These are phyloP conservation scores for Cercospora sp. DNA, from an alignment of 2,329 filamentous ascomycete genomes.

Conservation along the genomic window DNA sequence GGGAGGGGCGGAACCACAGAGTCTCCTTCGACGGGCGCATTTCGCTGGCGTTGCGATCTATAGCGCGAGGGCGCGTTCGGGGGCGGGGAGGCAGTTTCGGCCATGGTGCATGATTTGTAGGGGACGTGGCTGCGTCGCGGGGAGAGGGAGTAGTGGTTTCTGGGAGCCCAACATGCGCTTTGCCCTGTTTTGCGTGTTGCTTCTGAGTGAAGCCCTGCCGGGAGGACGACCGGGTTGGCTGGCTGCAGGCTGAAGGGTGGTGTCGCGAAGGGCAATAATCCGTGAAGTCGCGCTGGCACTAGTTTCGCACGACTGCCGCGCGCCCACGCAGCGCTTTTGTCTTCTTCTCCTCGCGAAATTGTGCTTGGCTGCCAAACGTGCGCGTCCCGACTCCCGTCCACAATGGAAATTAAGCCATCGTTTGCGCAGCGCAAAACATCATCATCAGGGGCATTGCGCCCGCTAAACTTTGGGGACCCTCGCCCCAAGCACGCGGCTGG, in stretches of 20 bases:
- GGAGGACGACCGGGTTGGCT: background rate
- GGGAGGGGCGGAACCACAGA: slow-evolving; percentile 13
- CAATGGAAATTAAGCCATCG: background rate
- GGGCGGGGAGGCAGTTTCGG: slow-evolving; percentile 11
- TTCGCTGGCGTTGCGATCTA: slow-evolving; percentile 25
- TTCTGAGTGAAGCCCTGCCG: background rate
- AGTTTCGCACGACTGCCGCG: background rate
- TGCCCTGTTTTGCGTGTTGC: background rate
- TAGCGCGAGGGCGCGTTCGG: slow-evolving; percentile 23
- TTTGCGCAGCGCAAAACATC: background rate
- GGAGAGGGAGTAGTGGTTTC: background rate
- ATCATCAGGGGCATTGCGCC: background rate
- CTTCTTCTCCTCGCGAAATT: background rate
- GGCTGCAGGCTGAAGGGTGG: background rate
- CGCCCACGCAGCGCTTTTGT: background rate
- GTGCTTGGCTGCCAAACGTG: background rate
- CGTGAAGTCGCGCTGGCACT: background rate
- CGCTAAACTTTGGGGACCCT: background rate
- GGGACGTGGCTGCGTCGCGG: background rate
- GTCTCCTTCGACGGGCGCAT: slow-evolving; percentile 17
- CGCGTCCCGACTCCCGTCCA: background rate
- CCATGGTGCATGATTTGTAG: slow-evolving; percentile 26
- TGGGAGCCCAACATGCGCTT: background rate
- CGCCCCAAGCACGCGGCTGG: background rate
- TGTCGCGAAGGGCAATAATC: background rate